Evolutionary conservation across 257 asterid species (phyloP).

Genomic region (Solanum acaule): DNA sequence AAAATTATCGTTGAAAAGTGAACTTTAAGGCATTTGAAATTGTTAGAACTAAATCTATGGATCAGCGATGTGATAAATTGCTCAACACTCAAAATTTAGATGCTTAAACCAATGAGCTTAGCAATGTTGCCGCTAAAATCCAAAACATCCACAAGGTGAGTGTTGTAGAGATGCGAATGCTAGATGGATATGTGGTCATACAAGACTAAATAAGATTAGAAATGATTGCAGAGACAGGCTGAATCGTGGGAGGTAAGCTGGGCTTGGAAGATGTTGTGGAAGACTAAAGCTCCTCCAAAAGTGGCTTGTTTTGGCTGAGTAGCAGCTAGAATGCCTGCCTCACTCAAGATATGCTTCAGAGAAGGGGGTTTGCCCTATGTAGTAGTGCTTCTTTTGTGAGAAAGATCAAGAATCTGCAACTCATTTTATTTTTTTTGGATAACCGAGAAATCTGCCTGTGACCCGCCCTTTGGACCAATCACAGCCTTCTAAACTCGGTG

Average conservation of each 20-base stretch:
- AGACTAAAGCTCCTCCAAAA: neutral
- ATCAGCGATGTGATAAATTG: neutral
- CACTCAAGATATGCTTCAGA: neutral
- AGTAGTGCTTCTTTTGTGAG: neutral
- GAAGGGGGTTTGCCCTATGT: neutral
- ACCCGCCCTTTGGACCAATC: too few species aligned
- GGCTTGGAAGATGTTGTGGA: neutral
- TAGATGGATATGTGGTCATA: neutral
- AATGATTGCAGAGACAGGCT: neutral
- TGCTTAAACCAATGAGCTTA: neutral
- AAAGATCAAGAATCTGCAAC: neutral
- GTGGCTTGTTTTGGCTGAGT: neutral
- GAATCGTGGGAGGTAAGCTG: neutral
- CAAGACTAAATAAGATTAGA: neutral
- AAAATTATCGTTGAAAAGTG: neutral
- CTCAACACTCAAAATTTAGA: neutral
- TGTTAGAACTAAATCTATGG: neutral
- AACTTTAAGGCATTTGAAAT: neutral
- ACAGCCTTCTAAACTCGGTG: too few species aligned
- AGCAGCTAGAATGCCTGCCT: neutral
- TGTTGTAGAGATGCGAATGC: neutral
- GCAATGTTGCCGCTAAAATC: neutral
- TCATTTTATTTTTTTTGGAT: too few species aligned
- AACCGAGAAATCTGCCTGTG: too few species aligned
- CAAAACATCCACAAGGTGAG: neutral